Base-by-base conservation (phyloP, 2,329 filamentous ascomycete genomes). In the Madurella fahalii region DNA sequence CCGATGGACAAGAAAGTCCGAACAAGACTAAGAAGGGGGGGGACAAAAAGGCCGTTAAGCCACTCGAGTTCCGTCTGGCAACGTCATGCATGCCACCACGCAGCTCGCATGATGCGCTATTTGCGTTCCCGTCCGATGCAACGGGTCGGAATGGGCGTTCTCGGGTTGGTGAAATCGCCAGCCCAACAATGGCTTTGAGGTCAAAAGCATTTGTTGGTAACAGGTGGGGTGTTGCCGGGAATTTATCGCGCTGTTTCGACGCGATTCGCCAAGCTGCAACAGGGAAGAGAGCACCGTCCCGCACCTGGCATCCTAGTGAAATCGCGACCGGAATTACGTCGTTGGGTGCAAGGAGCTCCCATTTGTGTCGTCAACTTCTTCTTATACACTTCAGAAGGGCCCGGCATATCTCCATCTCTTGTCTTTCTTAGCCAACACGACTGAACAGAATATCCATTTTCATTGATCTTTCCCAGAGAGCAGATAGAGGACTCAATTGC, bases 161-260 rank as follows among this genome's bases (percentile, higher is more conserved):
- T 25, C 25, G 25, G 25, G 25, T 7, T 25, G 25, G 25, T 25
- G 25, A 25, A 25, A 25, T 25, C 25, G 25, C 25, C 25, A 25
- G 7, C 25, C 25, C 25, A 25, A 7, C 4, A 25, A 25, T 25
- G 25, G 25, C 4, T 7, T 25, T 25, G 25, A 25, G 25, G 7
- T 4, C 25, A 25, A 25, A 25, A 25, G 25, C 25, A 7, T 7
- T 25, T 3, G n/a, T n/a, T 7, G 25, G 7, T 25, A 16, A 40
- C 39, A 40, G 17, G 40, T 42, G n/a, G n/a, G n/a, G 40, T 16
- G 20, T 46, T 25, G 49, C 49, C 54, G 54, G 31, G 49, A 52
- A 41, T 52, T 56, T 52, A 34, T 56, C 54, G 54, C 43, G 25
- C 16, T 9, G 48, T 51, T 50, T 47, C 46, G 47, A 41, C 40